Conservation (phyloP, 2,329 filamentous ascomycete genomes). For the Thermothelomyces thermophilus region DNA sequence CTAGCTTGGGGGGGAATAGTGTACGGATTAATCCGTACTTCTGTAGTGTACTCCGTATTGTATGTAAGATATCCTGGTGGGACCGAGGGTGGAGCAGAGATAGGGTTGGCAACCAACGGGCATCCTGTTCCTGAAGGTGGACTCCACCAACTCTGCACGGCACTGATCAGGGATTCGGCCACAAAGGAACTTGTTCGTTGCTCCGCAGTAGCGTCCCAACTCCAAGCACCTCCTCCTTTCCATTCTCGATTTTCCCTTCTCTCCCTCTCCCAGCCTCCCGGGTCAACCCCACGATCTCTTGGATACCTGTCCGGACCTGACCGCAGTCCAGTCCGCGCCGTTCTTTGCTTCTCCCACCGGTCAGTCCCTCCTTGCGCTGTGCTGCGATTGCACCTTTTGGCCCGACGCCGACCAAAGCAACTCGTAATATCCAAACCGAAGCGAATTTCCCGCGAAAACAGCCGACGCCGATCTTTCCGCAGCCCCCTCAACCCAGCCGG, state of each 20-base stretch:
- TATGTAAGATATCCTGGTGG: too few relatives aligned
- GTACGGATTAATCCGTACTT: too few relatives aligned
- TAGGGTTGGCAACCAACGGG: slow-evolving; percentile 1
- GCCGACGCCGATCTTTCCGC: neutral
- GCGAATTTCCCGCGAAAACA: neutral
- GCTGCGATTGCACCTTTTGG: neutral
- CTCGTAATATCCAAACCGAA: neutral
- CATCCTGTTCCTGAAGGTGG: neutral
- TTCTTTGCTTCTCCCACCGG: slow-evolving; percentile 3
- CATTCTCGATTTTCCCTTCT: neutral
- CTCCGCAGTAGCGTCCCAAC: slow-evolving; percentile 1
- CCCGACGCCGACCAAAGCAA: neutral
- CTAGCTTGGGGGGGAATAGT: too few relatives aligned
- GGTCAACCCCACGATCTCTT: slow-evolving; percentile 9
- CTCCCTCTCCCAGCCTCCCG: slow-evolving; percentile 1
- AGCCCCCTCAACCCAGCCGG: neutral
- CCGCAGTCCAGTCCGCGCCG: neutral
- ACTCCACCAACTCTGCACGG: neutral
- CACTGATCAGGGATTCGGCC: neutral
- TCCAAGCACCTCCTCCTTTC: neutral
- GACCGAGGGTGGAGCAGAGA: too few relatives aligned
- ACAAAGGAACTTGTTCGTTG: neutral
- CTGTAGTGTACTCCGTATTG: too few relatives aligned
- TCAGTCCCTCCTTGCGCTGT: slow-evolving; percentile 3
- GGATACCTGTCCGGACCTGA: neutral